These are phyloP conservation scores for bread wheat (Triticum aestivum) DNA, from an alignment of 176 grass and related monocot species.

Conservation along the genomic window DNA sequence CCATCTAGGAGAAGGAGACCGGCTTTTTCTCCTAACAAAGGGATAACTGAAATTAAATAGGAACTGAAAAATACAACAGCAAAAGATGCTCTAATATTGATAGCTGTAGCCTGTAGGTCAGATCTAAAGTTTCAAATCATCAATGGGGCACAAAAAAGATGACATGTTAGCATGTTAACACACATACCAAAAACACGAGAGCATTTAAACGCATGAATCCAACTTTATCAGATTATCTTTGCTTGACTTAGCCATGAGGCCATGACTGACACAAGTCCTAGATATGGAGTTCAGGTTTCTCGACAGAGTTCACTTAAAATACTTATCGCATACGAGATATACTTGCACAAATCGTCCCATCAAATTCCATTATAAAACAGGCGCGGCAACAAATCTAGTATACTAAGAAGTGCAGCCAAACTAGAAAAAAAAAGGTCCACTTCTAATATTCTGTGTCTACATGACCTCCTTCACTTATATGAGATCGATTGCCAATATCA, in stretches of 20 bases:
- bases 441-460: background rate
- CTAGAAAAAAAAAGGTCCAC: background rate
- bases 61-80: background rate
- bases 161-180: background rate
- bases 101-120: background rate
- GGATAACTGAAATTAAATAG: background rate
- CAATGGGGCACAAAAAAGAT: background rate
- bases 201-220: background rate
- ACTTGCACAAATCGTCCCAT: background rate
- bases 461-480: background rate
- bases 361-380: background rate
- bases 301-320: background rate
- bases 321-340: background rate
- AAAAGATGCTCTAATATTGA: background rate
- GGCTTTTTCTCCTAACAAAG: slow-evolving; percentile 34
- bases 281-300: background rate
- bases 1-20: slow-evolving; percentile 41
- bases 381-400: background rate
- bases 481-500: background rate
- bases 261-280: background rate
- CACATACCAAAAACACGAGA: background rate
- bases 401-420: background rate
- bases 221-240: background rate
- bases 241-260: background rate
- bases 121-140: background rate